phyloP scores from a whole-genome alignment of 208 protist species.

The Herpetomonas samuelpessoai region DNA sequence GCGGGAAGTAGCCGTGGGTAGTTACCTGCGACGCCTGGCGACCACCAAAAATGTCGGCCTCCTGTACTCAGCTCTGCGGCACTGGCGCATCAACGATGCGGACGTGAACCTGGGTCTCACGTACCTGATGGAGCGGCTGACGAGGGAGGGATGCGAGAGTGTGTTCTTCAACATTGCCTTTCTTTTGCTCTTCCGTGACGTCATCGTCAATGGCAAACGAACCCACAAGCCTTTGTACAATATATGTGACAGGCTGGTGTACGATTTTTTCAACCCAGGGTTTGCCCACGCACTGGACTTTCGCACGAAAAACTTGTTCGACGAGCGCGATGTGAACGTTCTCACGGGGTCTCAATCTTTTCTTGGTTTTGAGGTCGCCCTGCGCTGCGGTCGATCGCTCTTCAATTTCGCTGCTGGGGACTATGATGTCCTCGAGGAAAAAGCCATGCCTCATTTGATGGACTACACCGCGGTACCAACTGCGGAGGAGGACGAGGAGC shows the following conservation, averaged over 20 bases:
- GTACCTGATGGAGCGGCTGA: slow-evolving; percentile 64
- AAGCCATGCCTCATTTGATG: slow-evolving; percentile 55
- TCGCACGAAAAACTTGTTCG: slow-evolving; percentile 16
- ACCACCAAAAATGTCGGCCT: slow-evolving; percentile 62
- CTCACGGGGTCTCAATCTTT: slow-evolving; percentile 73
- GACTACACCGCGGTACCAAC: slow-evolving; percentile 52
- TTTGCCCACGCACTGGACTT: slow-evolving; percentile 59
- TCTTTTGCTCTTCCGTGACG: slow-evolving; percentile 71
- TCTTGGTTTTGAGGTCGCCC: slow-evolving; percentile 77
- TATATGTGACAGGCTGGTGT: slow-evolving; percentile 78
- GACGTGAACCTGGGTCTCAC: slow-evolving; percentile 80
- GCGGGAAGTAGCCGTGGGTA: slow-evolving; percentile 64
- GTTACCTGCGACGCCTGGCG: slow-evolving; percentile 65
- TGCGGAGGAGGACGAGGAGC: slow-evolving; percentile 11
- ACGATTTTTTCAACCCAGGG: slow-evolving; percentile 83
- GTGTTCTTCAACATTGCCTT: slow-evolving; percentile 79
- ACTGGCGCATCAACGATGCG: slow-evolving; percentile 76
- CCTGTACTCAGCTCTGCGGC: slow-evolving; percentile 61
- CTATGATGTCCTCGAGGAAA: slow-evolving; percentile 82
- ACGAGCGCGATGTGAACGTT: slow-evolving; percentile 26
- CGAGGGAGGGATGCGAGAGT: slow-evolving; percentile 41
- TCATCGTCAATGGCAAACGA: slow-evolving; percentile 60
- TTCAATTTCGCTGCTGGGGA: slow-evolving; percentile 72
- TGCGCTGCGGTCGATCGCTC: slow-evolving; percentile 80
- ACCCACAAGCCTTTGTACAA: slow-evolving; percentile 67